Percentiles rank a stretch among this genome's conserved stretches.
Conservation (phyloP, 2,329 filamentous ascomycete genomes). For the Colletotrichum musae region DNA sequence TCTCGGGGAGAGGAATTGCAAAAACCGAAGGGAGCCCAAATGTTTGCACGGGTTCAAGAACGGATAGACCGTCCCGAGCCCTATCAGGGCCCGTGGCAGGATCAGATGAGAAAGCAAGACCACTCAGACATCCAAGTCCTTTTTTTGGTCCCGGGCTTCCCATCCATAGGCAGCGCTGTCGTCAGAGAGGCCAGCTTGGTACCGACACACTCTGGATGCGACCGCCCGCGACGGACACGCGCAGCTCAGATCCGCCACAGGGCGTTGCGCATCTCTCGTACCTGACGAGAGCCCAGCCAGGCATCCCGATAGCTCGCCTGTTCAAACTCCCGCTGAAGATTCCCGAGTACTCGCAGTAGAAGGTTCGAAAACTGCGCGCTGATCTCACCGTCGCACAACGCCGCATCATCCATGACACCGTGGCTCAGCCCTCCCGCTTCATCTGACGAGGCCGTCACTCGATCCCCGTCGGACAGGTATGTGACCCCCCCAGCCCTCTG, state of each 20-base stretch:
- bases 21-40: conserved; percentile 12
- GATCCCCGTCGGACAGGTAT: conserved; percentile 4
- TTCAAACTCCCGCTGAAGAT: conserved; percentile 13
- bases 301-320: conserved; percentile 13
- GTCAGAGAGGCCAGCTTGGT: neutral
- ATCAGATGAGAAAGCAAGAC: conserved; percentile 7
- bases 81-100: conserved; percentile 12
- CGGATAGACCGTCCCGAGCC: conserved; percentile 20
- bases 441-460: conserved; percentile 13
- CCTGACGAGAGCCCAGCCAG: neutral
- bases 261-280: conserved; percentile 19
- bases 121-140: neutral
- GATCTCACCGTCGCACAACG: conserved; percentile 36
- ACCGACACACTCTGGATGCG: conserved; percentile 12
- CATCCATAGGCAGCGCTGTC: neutral
- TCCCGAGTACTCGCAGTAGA: neutral
- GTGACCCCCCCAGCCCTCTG: neutral
- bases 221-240: conserved; percentile 19
- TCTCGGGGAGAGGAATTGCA: conserved; percentile 39
- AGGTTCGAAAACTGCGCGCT: conserved; percentile 12
- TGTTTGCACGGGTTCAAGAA: conserved; percentile 27
- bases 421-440: conserved; percentile 33
- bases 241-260: conserved; percentile 10
- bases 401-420: conserved; percentile 30
- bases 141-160: neutral